Conservation (phyloP, 1,284 basidiomycete genomes). For the Moesziomyces globuligerus region DNA sequence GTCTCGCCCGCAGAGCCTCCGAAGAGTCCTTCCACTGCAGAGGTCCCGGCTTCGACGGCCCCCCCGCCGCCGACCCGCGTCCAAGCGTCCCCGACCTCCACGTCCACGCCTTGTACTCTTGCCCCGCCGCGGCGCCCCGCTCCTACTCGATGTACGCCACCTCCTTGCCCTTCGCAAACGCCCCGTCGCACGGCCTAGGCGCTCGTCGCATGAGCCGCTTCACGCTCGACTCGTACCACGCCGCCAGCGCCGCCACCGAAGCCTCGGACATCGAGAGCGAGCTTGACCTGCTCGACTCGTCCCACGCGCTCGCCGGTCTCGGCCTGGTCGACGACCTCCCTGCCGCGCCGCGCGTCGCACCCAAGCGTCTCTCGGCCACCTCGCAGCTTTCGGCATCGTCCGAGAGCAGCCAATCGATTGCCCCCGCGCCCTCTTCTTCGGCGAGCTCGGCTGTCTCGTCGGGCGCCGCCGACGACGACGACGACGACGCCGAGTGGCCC, state of each 20-base stretch:
- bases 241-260: not conserved
- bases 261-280: too few species aligned
- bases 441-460: constrained; percentile 22
- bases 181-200: not conserved
- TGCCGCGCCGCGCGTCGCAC: constrained; percentile 9
- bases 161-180: not conserved
- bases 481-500: constrained; percentile 15
- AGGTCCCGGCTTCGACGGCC: not conserved
- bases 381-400: constrained; percentile 21
- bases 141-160: not conserved
- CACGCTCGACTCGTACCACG: not conserved
- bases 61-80: not conserved
- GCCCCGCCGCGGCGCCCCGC: not conserved
- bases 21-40: constrained; percentile 2
- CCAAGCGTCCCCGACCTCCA: not conserved
- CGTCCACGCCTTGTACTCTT: too few species aligned
- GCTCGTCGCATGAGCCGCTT: not conserved
- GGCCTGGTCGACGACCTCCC: constrained; percentile 19
- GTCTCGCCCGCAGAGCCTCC: not conserved
- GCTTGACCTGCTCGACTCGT: too few species aligned
- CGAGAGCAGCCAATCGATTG: constrained; percentile 10
- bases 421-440: constrained; percentile 10
- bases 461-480: constrained; percentile 14
- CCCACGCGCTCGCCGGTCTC: constrained; percentile 20
- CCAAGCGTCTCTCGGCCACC: constrained; percentile 20